Base-by-base conservation (phyloP, 495 filamentous ascomycete species). In the Penicillium bialowiezense region DNA sequence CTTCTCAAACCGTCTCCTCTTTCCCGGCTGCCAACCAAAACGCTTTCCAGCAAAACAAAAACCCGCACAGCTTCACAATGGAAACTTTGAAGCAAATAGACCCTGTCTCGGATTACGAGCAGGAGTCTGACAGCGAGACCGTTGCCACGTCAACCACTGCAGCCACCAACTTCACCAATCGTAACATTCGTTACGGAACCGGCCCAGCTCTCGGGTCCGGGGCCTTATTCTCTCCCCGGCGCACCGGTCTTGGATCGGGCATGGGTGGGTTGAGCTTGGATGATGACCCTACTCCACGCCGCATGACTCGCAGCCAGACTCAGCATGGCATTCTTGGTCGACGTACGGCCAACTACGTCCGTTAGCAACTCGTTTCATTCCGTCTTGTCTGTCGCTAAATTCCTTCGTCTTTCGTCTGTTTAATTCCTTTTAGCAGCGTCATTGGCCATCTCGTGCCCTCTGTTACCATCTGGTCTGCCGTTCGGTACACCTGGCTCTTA, bases 71-170 rank as follows among this genome's bases (percentile, higher is more conserved):
- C 50, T 71, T 72, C 50, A 74, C 62, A 2, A 54, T 71, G 56
- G 58, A 65, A 23, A 63, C 59, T 26, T 53, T 73, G 33, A 70
- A 63, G 44, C 56, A 49, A 18, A 58, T 60, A 18, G 69, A 73
- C 2, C 59, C 66, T 19, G 44, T 34, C 0, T 72, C 65, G 1
- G 68, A 73, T 36, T 64, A 67, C n/a, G 72, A 73, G 20, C 60
- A 53, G 34, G 72, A 75, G 38, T 75, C 72, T 3, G 72, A 75
- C 29, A 64, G 54, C 19, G 72, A 73, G 51, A 73, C 72, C 8
- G 60, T 69, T 8, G 59, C 66, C 17, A 74, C 69, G 0, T 63
- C 68, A 8, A 59, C 68, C 12, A 73, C 69, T 0, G 61, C 54
- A 5, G 54, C 52, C 17, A 73, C 70, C 6, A 66, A 70, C 54